Conservation (phyloP, 1,284 basidiomycete species). For the Cutaneotrichosporon spelunceum region DNA sequence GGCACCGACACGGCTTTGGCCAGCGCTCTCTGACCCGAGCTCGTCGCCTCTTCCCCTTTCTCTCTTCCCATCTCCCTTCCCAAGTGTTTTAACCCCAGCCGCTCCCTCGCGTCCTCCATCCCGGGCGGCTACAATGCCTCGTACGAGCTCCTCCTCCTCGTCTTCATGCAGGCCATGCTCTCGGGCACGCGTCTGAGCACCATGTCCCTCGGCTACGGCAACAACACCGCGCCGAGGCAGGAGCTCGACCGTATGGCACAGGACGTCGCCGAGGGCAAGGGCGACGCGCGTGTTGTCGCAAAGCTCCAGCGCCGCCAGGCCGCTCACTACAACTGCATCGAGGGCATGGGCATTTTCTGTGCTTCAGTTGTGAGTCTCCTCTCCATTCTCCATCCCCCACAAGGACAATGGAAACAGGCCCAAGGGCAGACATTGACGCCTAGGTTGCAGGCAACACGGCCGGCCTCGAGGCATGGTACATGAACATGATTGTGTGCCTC, state of each 20-base stretch:
- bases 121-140: slow-evolving; percentile 31
- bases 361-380: slow-evolving; percentile 34
- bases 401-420: too few species aligned
- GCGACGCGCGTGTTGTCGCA: slow-evolving; percentile 23
- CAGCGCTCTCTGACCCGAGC: too few species aligned
- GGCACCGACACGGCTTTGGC: too few species aligned
- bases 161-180: slow-evolving; percentile 32
- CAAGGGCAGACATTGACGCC: not conserved
- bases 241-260: slow-evolving; percentile 1
- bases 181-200: slow-evolving; percentile 28
- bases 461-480: slow-evolving; percentile 31
- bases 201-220: slow-evolving; percentile 24
- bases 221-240: slow-evolving; percentile 38
- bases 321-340: slow-evolving; percentile 39
- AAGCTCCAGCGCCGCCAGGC: slow-evolving; percentile 36
- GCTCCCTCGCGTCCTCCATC: slow-evolving; percentile 7
- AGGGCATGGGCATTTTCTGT: slow-evolving; percentile 32
- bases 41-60: not conserved
- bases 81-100: slow-evolving; percentile 2
- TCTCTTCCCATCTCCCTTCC: not conserved
- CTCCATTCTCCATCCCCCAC: not conserved
- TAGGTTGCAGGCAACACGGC: slow-evolving; percentile 42
- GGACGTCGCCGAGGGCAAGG: slow-evolving; percentile 26
- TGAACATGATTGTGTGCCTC: slow-evolving; percentile 34
- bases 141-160: slow-evolving; percentile 36